A percentile compares a stretch with the other conserved stretches of the same genome.
Evolutionary conservation across 2,329 filamentous ascomycete species (phyloP).

Genomic region (Phialophora tarda): DNA sequence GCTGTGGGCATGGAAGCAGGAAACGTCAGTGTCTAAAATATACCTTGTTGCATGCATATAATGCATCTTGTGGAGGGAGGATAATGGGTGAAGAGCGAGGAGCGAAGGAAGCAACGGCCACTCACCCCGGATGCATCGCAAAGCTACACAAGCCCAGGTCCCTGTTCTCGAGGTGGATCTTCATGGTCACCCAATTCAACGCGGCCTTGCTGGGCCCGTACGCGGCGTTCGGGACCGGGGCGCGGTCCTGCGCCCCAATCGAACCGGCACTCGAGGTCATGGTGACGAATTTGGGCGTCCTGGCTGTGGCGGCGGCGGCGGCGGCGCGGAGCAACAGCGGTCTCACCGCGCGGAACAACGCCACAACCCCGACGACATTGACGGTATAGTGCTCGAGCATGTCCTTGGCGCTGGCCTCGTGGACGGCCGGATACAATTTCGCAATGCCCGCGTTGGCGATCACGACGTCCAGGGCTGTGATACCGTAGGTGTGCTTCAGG

Average conservation of each 20-base stretch:
- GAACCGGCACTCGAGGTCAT: constrained; percentile 21
- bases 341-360: constrained; percentile 54
- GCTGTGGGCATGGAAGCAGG: constrained; percentile 10
- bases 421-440: constrained; percentile 42
- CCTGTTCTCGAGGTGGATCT: constrained; percentile 47
- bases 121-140: constrained; percentile 27
- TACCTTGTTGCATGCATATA: not conserved
- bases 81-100: too few species aligned
- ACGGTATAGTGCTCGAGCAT: constrained; percentile 45
- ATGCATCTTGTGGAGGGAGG: too few species aligned
- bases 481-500: constrained; percentile 40
- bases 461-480: constrained; percentile 54
- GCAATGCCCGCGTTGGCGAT: constrained; percentile 58
- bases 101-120: not conserved
- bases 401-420: constrained; percentile 46
- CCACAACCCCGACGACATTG: constrained; percentile 48
- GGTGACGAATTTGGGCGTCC: constrained; percentile 26
- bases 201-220: constrained; percentile 54
- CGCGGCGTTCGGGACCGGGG: constrained; percentile 37
- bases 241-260: constrained; percentile 11
- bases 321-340: constrained; percentile 46
- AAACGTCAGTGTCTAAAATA: not conserved
- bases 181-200: constrained; percentile 47
- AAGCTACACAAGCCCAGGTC: constrained; percentile 24
- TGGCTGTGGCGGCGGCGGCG: not conserved